These are phyloP conservation scores for Sporothrix humicola DNA, from an alignment of 2,329 filamentous ascomycete genomes.

Conservation along the genomic window DNA sequence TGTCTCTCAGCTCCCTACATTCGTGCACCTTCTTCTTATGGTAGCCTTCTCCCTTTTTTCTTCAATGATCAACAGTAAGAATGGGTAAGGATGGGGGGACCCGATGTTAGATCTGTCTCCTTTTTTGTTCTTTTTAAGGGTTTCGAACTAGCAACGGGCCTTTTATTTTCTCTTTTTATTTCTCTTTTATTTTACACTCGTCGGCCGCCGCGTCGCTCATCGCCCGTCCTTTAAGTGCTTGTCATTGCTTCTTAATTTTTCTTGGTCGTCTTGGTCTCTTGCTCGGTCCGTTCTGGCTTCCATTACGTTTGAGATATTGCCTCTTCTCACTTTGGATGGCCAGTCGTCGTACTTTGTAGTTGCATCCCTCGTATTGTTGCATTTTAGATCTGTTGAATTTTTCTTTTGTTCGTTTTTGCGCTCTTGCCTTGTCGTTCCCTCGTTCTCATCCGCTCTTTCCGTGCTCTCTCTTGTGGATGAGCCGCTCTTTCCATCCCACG, in stretches of 20 bases:
- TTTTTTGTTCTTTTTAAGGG: not conserved
- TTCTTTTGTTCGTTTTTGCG: not conserved
- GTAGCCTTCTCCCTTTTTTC: not conserved
- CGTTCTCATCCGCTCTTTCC: not conserved
- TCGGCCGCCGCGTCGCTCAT: not conserved
- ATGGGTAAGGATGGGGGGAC: not conserved
- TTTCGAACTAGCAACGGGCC: not conserved
- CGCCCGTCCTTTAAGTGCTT: not conserved
- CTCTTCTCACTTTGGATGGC: not conserved
- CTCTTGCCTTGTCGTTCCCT: not conserved
- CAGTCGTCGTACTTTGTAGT: not conserved
- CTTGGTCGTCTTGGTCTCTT: too few species aligned
- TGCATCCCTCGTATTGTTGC: slow-evolving; percentile 18
- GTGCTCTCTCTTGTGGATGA: not conserved
- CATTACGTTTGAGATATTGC: slow-evolving; percentile 24
- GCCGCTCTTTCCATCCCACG: not conserved
- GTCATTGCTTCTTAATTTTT: not conserved
- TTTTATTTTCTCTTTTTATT: too few species aligned
- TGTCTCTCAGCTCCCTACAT: not conserved
- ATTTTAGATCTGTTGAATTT: not conserved
- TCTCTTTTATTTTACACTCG: not conserved
- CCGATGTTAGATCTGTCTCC: not conserved
- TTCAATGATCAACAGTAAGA: not conserved
- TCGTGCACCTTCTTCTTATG: slow-evolving; percentile 8
- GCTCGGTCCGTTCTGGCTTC: slow-evolving; percentile 20